phyloP scores from a whole-genome alignment of 2,329 filamentous ascomycete species.

The Huntiella moniliformis region DNA sequence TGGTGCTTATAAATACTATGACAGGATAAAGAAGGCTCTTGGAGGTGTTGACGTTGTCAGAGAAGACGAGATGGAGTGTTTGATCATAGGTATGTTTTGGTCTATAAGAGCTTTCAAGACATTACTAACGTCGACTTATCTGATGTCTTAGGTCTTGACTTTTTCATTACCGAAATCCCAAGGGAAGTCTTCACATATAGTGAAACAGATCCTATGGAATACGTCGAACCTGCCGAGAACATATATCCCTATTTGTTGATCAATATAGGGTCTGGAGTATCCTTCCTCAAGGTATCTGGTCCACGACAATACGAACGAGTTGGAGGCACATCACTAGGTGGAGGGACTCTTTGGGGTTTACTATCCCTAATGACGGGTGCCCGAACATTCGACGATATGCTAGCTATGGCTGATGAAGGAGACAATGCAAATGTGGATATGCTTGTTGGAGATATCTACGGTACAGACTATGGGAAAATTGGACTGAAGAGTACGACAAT shows the following conservation, averaged over 20 bases:
- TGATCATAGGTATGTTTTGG: constrained; percentile 59
- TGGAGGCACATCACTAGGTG: constrained; percentile 83
- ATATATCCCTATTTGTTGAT: constrained; percentile 95
- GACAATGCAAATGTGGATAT: constrained; percentile 92
- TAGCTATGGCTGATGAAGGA: constrained; percentile 72
- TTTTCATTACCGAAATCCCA: constrained; percentile 96
- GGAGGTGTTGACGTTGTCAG: constrained; percentile 64
- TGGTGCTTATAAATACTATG: constrained; percentile 92
- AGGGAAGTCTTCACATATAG: constrained; percentile 94
- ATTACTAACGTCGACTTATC: constrained; percentile 11
- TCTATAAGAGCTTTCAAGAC: background rate
- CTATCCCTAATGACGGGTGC: constrained; percentile 85
- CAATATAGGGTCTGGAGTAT: constrained; percentile 94
- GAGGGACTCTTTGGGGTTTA: constrained; percentile 93
- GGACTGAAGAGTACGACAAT: constrained; percentile 91
- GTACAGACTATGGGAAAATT: constrained; percentile 87
- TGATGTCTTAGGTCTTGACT: constrained; percentile 55
- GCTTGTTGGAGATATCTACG: constrained; percentile 95
- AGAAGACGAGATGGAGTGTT: constrained; percentile 96
- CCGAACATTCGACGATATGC: constrained; percentile 92
- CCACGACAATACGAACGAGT: constrained; percentile 76
- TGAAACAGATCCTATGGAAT: constrained; percentile 78
- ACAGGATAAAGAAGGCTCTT: constrained; percentile 65
- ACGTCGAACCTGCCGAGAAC: constrained; percentile 54
- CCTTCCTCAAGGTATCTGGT: constrained; percentile 90